Percentiles rank a stretch among this genome's conserved stretches.
phyloP scores from a whole-genome alignment of 2,329 filamentous ascomycete genomes.

The Trichoderma citrinoviride region DNA sequence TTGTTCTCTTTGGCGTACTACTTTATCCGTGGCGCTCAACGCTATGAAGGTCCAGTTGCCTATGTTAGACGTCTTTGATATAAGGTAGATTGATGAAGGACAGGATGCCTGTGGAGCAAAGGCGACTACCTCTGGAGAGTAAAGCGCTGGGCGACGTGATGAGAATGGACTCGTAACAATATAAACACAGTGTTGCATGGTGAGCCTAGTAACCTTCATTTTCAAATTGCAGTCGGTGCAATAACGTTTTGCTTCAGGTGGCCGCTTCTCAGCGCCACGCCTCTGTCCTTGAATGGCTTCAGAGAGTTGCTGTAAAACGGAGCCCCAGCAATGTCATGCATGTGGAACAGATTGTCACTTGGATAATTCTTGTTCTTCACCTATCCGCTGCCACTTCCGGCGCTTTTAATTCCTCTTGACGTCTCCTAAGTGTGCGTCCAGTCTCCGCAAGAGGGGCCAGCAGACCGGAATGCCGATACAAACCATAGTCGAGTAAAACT shows the following conservation, averaged over 20 bases:
- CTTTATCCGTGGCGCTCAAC: neutral
- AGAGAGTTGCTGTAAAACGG: neutral
- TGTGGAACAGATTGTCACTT: neutral
- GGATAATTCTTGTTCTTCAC: neutral
- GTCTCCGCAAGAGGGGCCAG: neutral
- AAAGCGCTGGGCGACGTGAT: too few relatives aligned
- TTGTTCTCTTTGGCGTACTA: conserved; percentile 3
- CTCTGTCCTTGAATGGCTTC: too few relatives aligned
- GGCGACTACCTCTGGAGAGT: too few relatives aligned
- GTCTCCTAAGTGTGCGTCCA: neutral
- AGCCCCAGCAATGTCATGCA: neutral
- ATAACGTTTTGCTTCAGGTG: too few relatives aligned
- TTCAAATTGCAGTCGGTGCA: too few relatives aligned
- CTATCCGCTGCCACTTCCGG: neutral
- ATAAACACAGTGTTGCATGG: too few relatives aligned
- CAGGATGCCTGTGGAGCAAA: too few relatives aligned
- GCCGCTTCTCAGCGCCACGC: too few relatives aligned
- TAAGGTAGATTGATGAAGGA: too few relatives aligned
- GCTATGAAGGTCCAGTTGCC: neutral
- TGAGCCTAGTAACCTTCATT: too few relatives aligned
- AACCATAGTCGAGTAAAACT: neutral
- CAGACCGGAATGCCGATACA: conserved; percentile 9
- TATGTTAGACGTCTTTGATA: neutral
- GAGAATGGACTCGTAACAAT: too few relatives aligned
- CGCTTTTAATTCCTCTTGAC: neutral